Conservation (phyloP, 2,329 filamentous ascomycete species). For the Aspergillus brunneoviolaceus region DNA sequence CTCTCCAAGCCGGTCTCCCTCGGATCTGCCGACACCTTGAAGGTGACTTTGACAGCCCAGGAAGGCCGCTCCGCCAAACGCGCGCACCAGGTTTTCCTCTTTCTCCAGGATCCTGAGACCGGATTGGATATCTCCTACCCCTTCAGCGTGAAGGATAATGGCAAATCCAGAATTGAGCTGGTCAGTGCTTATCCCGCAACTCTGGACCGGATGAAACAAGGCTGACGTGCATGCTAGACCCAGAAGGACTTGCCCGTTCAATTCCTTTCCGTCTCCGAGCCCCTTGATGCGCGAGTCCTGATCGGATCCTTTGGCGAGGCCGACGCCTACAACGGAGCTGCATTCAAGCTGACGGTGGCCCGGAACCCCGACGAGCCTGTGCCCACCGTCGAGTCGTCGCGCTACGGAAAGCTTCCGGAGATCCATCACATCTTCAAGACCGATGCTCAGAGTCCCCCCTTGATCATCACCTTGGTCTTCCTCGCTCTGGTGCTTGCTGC, state of each 20-base stretch:
- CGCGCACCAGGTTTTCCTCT: constrained; percentile 90
- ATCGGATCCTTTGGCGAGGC: constrained; percentile 83
- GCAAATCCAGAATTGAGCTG: constrained; percentile 81
- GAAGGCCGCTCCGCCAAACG: constrained; percentile 76
- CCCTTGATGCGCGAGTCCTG: constrained; percentile 76
- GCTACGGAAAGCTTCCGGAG: constrained; percentile 79
- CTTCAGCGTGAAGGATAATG: constrained; percentile 78
- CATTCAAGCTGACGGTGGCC: constrained; percentile 71
- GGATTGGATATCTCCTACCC: constrained; percentile 87
- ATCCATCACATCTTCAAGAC: constrained; percentile 88
- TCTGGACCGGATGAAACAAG: background rate
- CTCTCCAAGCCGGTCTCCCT: constrained; percentile 66
- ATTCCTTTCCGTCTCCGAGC: constrained; percentile 66
- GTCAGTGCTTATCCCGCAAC: constrained; percentile 55
- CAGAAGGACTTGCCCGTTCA: constrained; percentile 87
- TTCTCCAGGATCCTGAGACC: constrained; percentile 70
- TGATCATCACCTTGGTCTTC: constrained; percentile 77
- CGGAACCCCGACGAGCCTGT: constrained; percentile 62
- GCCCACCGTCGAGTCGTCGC: constrained; percentile 65
- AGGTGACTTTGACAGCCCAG: constrained; percentile 76
- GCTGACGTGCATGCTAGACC: constrained; percentile 55
- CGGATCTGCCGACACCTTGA: constrained; percentile 69
- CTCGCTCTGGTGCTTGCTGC: constrained; percentile 69
- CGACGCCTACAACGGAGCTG: constrained; percentile 63
- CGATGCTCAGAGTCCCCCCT: constrained; percentile 77